These are phyloP conservation scores for Quercus glauca DNA, from an alignment of 306 rosid species.

Conservation along the genomic window DNA sequence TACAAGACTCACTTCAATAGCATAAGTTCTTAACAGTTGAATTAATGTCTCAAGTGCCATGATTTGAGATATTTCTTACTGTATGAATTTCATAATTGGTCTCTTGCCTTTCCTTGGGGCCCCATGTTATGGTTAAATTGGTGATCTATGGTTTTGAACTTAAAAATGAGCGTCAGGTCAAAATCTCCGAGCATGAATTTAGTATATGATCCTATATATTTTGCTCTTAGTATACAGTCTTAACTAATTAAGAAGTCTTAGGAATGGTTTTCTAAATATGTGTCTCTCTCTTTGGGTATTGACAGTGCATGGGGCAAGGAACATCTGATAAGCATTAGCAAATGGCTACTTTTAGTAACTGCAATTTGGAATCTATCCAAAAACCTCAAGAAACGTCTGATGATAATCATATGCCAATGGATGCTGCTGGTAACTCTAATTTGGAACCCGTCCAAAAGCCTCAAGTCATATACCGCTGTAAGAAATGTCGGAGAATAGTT, in stretches of 20 bases:
- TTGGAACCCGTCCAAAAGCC: slow-evolving; percentile 35
- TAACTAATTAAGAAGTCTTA: neutral
- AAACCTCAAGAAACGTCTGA: neutral
- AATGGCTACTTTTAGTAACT: neutral
- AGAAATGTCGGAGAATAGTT: slow-evolving; percentile 79
- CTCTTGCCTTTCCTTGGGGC: neutral
- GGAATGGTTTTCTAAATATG: neutral
- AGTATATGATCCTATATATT: neutral
- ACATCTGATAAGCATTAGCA: neutral
- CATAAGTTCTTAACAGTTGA: neutral
- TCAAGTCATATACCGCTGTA: slow-evolving; percentile 61
- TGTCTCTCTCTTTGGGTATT: neutral
- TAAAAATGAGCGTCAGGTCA: neutral
- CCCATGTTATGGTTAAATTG: neutral
- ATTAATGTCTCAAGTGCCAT: neutral
- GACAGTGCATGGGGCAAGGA: neutral
- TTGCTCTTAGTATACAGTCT: neutral
- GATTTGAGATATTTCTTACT: neutral
- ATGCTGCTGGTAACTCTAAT: slow-evolving; percentile 38
- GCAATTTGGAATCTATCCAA: neutral
- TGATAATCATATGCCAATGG: slow-evolving; percentile 28
- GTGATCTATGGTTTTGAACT: neutral
- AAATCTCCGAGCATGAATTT: neutral
- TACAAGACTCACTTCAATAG: neutral
- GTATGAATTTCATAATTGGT: neutral